Percentiles rank a stretch among this genome's conserved stretches.
Evolutionary conservation across 1,139 yeast species (phyloP).

Genomic region (Lodderomyces margitis): DNA sequence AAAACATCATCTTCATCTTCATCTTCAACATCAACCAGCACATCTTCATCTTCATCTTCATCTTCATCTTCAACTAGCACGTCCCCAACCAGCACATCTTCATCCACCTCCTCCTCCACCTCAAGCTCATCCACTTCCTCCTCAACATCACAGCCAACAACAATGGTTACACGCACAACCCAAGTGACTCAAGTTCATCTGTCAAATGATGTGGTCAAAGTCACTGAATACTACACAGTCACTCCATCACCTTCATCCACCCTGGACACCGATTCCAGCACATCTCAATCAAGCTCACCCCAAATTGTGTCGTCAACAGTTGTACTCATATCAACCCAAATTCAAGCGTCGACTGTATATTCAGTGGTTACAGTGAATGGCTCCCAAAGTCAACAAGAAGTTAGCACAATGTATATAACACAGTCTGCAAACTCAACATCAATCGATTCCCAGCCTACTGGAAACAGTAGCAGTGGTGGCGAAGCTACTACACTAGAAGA

Average conservation of each 20-base stretch:
- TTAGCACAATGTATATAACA: slow-evolving; percentile 22
- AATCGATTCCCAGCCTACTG: slow-evolving; percentile 8
- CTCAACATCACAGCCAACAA: slow-evolving; percentile 11
- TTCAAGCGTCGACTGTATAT: slow-evolving; percentile 15
- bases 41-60: slow-evolving; percentile 4
- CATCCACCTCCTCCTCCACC: slow-evolving; percentile 1
- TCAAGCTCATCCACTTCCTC: slow-evolving; percentile 1
- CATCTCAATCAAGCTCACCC: slow-evolving; percentile 11
- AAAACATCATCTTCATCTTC: background rate
- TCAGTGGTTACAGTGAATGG: slow-evolving; percentile 24
- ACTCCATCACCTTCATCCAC: slow-evolving; percentile 15
- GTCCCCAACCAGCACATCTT: slow-evolving; percentile 3
- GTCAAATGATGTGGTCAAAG: slow-evolving; percentile 11
- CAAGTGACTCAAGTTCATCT: slow-evolving; percentile 14
- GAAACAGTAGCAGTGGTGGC: slow-evolving; percentile 2
- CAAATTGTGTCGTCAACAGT: slow-evolving; percentile 4
- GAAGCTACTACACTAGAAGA: slow-evolving; percentile 10
- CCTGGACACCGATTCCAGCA: slow-evolving; percentile 15
- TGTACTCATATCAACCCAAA: slow-evolving; percentile 1
- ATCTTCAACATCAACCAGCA: background rate
- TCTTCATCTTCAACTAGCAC: slow-evolving; percentile 5
- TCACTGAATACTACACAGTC: slow-evolving; percentile 12
- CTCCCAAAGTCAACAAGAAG: slow-evolving; percentile 17
- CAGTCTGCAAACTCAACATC: slow-evolving; percentile 15
- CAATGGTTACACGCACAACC: slow-evolving; percentile 17